A percentile compares a stretch with the other conserved stretches of the same genome.
phyloP scores from a whole-genome alignment of 148 eudicot genomes.

The Vaccinium myrtillus region DNA sequence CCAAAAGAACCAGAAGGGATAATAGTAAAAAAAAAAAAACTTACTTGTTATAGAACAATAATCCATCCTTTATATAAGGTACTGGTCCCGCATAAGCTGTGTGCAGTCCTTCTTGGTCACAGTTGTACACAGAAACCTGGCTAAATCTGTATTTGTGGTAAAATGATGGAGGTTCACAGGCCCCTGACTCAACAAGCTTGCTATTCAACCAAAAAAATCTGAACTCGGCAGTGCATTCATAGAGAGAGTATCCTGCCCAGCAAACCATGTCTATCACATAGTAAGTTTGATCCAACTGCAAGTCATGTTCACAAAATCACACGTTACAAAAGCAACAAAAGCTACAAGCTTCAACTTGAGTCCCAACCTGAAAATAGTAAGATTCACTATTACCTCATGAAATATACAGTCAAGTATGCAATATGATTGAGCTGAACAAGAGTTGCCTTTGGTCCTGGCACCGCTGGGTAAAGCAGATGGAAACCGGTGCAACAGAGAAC shows the following conservation, averaged over 20 bases:
- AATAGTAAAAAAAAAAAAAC: constrained; percentile 1
- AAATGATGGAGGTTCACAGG: constrained; percentile 69
- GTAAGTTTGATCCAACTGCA: constrained; percentile 86
- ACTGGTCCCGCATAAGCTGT: constrained; percentile 71
- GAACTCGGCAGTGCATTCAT: constrained; percentile 93
- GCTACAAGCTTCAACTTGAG: background rate
- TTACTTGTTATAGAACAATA: constrained; percentile 87
- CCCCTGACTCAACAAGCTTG: constrained; percentile 86
- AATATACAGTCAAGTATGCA: constrained; percentile 94
- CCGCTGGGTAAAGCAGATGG: constrained; percentile 93
- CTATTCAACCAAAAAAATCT: constrained; percentile 93
- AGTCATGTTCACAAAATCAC: constrained; percentile 14
- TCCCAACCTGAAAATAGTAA: background rate
- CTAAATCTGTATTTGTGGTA: constrained; percentile 78
- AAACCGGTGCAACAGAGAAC: constrained; percentile 72
- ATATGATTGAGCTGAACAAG: constrained; percentile 71
- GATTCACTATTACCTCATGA: constrained; percentile 63
- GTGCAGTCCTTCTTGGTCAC: constrained; percentile 75
- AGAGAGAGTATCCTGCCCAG: constrained; percentile 88
- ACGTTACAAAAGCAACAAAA: background rate
- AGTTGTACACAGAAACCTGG: constrained; percentile 62
- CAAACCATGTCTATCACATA: constrained; percentile 90
- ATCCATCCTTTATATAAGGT: constrained; percentile 89
- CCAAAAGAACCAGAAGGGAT: background rate
- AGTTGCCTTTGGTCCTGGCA: constrained; percentile 59